Conservation (phyloP, 1,284 basidiomycete genomes). For the Mycosarcoma mackinlayi region DNA sequence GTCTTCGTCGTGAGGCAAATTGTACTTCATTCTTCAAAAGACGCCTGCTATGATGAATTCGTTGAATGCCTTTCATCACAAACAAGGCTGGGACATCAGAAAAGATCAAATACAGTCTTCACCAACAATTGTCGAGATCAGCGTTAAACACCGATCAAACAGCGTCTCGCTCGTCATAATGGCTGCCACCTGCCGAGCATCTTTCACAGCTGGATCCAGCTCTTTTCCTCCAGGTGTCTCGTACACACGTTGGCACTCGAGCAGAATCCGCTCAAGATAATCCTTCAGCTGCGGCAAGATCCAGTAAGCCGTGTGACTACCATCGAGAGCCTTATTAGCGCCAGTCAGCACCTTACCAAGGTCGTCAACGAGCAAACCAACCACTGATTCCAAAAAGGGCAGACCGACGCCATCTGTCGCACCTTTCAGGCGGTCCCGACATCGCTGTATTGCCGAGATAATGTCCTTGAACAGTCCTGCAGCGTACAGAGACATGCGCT, state of each 20-base stretch:
- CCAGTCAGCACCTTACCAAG: not conserved
- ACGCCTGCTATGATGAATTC: too few species aligned
- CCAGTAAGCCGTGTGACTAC: not conserved
- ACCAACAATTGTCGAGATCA: conserved; percentile 14
- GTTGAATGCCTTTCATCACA: too few species aligned
- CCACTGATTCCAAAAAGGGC: not conserved
- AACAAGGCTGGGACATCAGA: too few species aligned
- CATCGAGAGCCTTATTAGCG: not conserved
- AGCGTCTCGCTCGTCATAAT: conserved; percentile 9
- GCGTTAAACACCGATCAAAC: conserved; percentile 19
- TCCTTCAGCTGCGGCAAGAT: conserved; percentile 9
- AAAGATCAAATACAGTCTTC: too few species aligned
- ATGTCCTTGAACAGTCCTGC: conserved; percentile 12
- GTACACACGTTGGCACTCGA: conserved; percentile 2
- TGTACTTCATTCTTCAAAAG: too few species aligned
- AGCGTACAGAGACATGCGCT: not conserved
- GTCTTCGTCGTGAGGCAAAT: too few species aligned
- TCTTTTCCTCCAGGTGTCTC: not conserved
- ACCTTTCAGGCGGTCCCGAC: not conserved
- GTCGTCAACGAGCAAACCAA: conserved; percentile 7
- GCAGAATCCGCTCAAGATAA: conserved; percentile 9
- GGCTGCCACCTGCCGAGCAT: not conserved
- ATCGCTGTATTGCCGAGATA: not conserved
- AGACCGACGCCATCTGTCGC: not conserved
- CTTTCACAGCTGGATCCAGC: not conserved